phyloP scores from a whole-genome alignment of 345 rosid genomes.

The Populus euphratica region DNA sequence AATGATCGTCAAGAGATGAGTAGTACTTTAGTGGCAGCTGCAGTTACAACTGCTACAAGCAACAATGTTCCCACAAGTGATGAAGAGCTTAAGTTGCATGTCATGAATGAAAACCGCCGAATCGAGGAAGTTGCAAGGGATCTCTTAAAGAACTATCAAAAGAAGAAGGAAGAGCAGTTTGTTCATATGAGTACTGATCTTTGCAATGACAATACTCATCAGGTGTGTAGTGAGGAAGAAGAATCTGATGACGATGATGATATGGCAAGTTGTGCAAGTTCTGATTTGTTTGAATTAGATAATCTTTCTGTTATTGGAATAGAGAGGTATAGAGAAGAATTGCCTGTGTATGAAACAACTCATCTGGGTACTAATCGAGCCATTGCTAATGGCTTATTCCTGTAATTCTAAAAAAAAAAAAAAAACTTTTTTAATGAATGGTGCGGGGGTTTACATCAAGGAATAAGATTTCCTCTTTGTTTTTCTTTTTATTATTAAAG shows the following conservation, averaged over 20 bases:
- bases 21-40: neutral
- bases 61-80: neutral
- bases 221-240: slow-evolving; percentile 1
- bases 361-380: slow-evolving; percentile 68
- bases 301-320: slow-evolving; percentile 72
- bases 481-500: neutral
- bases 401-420: slow-evolving; percentile 38
- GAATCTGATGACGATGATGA: slow-evolving; percentile 53
- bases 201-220: slow-evolving; percentile 7
- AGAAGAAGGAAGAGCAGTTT: slow-evolving; percentile 30
- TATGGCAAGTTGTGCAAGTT: slow-evolving; percentile 78
- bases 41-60: neutral
- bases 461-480: slow-evolving; percentile 26
- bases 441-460: slow-evolving; percentile 55
- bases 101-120: slow-evolving; percentile 48
- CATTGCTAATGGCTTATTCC: slow-evolving; percentile 57
- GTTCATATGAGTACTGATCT: slow-evolving; percentile 2
- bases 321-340: slow-evolving; percentile 65
- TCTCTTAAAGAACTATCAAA: slow-evolving; percentile 56
- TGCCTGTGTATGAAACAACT: slow-evolving; percentile 94
- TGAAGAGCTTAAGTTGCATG: slow-evolving; percentile 24
- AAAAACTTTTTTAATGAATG: slow-evolving; percentile 30
- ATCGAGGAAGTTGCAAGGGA: slow-evolving; percentile 68
- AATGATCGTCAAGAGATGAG: neutral
- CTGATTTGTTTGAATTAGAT: slow-evolving; percentile 91